Conservation (phyloP, 768 basidiomycete genomes). For the Suillus placidus region DNA sequence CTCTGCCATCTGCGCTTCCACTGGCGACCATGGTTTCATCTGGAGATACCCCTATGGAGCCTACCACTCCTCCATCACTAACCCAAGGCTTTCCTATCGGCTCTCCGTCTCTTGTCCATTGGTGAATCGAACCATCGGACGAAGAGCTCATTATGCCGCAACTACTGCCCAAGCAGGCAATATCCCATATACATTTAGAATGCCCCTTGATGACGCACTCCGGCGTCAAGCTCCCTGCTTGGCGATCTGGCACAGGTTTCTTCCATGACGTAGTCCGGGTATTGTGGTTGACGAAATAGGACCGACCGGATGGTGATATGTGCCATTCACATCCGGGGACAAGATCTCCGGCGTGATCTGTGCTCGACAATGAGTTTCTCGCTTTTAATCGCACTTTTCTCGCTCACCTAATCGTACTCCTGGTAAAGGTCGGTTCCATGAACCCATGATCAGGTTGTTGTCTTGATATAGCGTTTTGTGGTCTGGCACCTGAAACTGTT, state of each 20-base stretch:
- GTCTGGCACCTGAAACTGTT: neutral
- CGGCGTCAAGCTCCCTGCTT: neutral
- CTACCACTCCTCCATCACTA: conserved; percentile 1
- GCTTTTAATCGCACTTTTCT: neutral
- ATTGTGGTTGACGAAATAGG: neutral
- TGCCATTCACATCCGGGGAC: neutral
- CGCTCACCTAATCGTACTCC: neutral
- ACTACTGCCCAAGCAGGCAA: neutral
- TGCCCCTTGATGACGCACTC: neutral
- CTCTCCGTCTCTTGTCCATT: neutral
- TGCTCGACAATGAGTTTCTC: neutral
- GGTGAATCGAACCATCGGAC: neutral
- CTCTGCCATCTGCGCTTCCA: conserved; percentile 10
- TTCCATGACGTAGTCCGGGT: neutral
- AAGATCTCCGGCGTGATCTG: conserved; percentile 1
- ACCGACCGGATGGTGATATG: neutral
- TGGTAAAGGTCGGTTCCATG: neutral
- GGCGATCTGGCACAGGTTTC: neutral
- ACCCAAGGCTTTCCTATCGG: neutral
- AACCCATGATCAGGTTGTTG: conserved; percentile 2
- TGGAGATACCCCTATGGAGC: conserved; percentile 13
- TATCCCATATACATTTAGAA: neutral
- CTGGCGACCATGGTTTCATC: conserved; percentile 18
- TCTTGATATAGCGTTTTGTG: conserved; percentile 1
- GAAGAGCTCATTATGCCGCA: neutral